Percentiles rank a stretch among this genome's conserved stretches.
Conservation (phyloP, 768 basidiomycete species). For the Tricholoma bakamatsutake region DNA sequence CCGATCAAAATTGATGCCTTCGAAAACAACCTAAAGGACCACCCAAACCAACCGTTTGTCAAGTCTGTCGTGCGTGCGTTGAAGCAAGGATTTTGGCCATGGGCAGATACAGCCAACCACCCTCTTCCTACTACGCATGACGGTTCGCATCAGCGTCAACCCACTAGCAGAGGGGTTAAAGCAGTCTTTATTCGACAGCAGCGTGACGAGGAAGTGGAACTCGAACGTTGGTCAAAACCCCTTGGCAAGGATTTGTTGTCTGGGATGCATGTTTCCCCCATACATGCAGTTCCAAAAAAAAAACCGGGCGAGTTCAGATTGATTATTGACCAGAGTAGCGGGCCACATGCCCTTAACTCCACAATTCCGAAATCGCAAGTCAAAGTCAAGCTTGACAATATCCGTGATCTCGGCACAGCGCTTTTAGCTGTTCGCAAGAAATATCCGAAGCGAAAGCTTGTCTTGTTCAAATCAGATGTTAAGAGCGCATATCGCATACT, state of each 20-base stretch:
- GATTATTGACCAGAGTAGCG: conserved; percentile 33
- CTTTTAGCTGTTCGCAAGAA: conserved; percentile 12
- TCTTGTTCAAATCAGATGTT: conserved; percentile 33
- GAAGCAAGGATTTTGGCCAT: conserved; percentile 38
- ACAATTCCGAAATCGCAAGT: conserved; percentile 20
- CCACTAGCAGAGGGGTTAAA: conserved; percentile 6
- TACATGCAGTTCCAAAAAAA: conserved; percentile 32
- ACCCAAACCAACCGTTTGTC: conserved; percentile 39
- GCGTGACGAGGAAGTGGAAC: conserved; percentile 19
- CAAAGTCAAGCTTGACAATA: conserved; percentile 5
- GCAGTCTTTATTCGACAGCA: conserved; percentile 19
- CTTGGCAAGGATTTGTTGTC: conserved; percentile 32
- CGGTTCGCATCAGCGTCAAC: conserved; percentile 1
- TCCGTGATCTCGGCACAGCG: conserved; percentile 23
- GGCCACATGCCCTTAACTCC: conserved; percentile 27
- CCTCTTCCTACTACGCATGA: conserved; percentile 19
- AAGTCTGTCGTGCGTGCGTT: conserved; percentile 23
- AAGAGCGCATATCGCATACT: conserved; percentile 26
- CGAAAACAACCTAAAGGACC: conserved; percentile 11
- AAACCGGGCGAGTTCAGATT: conserved; percentile 28
- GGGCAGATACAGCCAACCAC: conserved; percentile 16
- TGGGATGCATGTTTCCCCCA: conserved; percentile 37
- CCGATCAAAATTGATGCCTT: conserved; percentile 18
- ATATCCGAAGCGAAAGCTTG: conserved; percentile 6
- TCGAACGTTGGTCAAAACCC: conserved; percentile 20